Evolutionary conservation across 768 basidiomycete species (phyloP).

Genomic region (Floccularia luteovirens): DNA sequence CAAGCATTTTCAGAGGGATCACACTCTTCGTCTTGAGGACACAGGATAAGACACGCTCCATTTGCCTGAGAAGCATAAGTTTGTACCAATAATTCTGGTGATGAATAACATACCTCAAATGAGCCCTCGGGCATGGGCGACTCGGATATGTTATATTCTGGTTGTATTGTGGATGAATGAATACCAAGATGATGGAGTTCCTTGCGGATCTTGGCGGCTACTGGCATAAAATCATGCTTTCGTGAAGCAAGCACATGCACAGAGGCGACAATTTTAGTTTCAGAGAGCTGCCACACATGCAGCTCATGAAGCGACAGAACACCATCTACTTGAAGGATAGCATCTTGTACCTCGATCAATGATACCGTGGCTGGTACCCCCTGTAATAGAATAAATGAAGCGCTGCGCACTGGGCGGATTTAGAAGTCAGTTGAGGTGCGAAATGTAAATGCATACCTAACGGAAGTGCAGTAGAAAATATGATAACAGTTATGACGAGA

Average conservation of each 20-base stretch:
- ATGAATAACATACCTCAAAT: no score
- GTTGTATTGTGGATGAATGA: constrained; percentile 92
- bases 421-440: neutral
- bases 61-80: constrained; percentile 28
- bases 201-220: constrained; percentile 78
- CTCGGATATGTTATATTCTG: constrained; percentile 55
- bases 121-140: constrained; percentile 38
- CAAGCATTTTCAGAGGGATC: constrained; percentile 66
- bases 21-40: constrained; percentile 63
- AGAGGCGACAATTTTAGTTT: constrained; percentile 89
- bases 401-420: constrained; percentile 60
- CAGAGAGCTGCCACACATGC: constrained; percentile 97
- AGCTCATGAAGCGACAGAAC: constrained; percentile 88
- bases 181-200: constrained; percentile 87
- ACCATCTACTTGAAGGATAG: constrained; percentile 77
- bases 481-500: constrained; percentile 91
- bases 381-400: constrained; percentile 92
- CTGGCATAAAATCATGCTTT: constrained; percentile 84
- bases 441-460: constrained; percentile 51
- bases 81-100: constrained; percentile 4
- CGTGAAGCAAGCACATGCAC: constrained; percentile 88
- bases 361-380: constrained; percentile 88
- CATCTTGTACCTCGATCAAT: constrained; percentile 78
- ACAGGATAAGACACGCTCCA: constrained; percentile 66
- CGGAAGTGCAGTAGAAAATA: constrained; percentile 92